A percentile compares a stretch with the other conserved stretches of the same genome.
These are phyloP conservation scores for Yarrowia sp. DNA, from an alignment of 805 yeast genomes.

Conservation along the genomic window DNA sequence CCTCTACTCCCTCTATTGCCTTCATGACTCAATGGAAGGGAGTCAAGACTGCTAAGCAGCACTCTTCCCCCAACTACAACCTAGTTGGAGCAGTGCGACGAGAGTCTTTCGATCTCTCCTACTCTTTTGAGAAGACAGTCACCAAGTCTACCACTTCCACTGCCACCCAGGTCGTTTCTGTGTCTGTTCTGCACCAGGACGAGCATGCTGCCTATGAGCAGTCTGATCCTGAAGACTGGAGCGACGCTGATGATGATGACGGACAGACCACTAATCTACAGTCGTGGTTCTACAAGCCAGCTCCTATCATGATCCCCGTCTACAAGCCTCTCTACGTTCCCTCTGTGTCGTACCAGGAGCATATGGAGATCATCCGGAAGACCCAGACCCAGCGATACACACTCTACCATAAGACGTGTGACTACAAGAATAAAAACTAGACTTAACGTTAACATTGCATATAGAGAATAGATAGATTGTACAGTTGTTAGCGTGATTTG, in stretches of 20 bases:
- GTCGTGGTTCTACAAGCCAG: not conserved
- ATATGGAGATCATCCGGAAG: not conserved
- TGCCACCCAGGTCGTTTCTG: not conserved
- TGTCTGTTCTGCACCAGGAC: not conserved
- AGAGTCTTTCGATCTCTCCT: not conserved
- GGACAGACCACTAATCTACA: not conserved
- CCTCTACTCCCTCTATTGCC: not conserved
- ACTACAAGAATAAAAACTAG: not conserved
- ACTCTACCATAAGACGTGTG: not conserved
- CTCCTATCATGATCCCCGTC: not conserved
- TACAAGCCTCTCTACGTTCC: not conserved
- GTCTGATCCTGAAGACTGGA: constrained; percentile 12
- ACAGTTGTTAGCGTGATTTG: no score
- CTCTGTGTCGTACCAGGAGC: not conserved
- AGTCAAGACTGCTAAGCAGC: not conserved
- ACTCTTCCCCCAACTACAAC: not conserved
- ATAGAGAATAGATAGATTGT: not conserved
- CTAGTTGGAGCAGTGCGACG: not conserved
- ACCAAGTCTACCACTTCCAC: not conserved
- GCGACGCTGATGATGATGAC: not conserved
- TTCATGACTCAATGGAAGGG: not conserved
- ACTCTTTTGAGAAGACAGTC: not conserved
- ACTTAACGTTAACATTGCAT: not conserved
- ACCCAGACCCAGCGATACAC: not conserved
- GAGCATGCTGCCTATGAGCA: not conserved